A percentile compares a stretch with the other conserved stretches of the same genome.
These are phyloP conservation scores for Medakamo hakoo DNA, from an alignment of 139 green algal species.

Conservation along the genomic window DNA sequence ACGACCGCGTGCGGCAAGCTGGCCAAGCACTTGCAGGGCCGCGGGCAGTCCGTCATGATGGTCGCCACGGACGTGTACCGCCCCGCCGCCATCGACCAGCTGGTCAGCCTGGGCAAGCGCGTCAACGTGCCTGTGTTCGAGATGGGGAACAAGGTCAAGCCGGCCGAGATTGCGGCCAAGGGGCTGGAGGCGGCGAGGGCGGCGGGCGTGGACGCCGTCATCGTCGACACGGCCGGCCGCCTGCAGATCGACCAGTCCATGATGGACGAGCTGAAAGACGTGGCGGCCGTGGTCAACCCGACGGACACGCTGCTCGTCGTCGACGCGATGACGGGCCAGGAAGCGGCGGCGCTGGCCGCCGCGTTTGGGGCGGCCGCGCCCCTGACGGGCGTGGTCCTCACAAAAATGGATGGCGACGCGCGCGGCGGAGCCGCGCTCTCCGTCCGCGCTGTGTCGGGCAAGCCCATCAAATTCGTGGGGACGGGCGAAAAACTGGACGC, in stretches of 20 bases:
- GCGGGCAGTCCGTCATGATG: conserved; percentile 58
- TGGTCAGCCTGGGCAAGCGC: conserved; percentile 61
- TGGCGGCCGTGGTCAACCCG: conserved; percentile 39
- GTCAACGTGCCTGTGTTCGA: conserved; percentile 85
- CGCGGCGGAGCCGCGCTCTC: conserved; percentile 83
- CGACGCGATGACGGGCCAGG: conserved; percentile 98
- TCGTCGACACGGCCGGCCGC: conserved; percentile 91
- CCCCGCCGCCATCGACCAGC: conserved; percentile 85
- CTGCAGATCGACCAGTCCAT: conserved; percentile 81
- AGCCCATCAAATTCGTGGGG: conserved; percentile 97
- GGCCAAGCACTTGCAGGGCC: conserved; percentile 65
- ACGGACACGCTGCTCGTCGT: conserved; percentile 93
- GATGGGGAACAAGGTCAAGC: conserved; percentile 40
- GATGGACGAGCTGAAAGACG: conserved; percentile 75
- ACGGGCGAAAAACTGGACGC: conserved; percentile 90
- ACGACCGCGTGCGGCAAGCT: conserved; percentile 93
- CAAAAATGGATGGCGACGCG: conserved; percentile 96
- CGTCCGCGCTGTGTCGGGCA: conserved; percentile 75
- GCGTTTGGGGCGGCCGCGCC: conserved; percentile 6
- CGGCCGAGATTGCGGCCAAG: conserved; percentile 24
- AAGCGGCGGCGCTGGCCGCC: conserved; percentile 47
- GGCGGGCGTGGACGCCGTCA: conserved; percentile 63
- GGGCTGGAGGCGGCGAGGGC: conserved; percentile 55
- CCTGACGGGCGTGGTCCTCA: conserved; percentile 82
- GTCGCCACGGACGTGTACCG: conserved; percentile 91